These are phyloP conservation scores for Rosa chinensis DNA, from an alignment of 306 rosid genomes.

Conservation along the genomic window DNA sequence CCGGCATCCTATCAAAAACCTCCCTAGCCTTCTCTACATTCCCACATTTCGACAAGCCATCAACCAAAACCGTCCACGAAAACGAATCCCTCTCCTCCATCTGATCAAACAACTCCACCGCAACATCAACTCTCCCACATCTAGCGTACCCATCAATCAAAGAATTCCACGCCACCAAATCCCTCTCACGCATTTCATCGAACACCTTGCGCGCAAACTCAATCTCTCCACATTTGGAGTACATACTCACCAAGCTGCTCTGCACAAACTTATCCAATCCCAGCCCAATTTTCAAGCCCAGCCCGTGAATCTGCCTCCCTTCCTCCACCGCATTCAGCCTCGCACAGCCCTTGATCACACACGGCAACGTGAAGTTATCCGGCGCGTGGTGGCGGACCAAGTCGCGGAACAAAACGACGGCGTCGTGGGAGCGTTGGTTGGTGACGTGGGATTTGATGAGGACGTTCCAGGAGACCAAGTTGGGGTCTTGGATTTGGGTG, in stretches of 20 bases:
- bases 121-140: constrained; percentile 42
- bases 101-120: constrained; percentile 44
- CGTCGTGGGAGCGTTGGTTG: constrained; percentile 48
- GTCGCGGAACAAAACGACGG: constrained; percentile 37
- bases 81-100: constrained; percentile 50
- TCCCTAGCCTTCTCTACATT: constrained; percentile 44
- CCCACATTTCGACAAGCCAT: constrained; percentile 54
- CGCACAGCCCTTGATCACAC: constrained; percentile 54
- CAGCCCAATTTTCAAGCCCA: constrained; percentile 46
- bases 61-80: constrained; percentile 54
- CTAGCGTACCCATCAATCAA: constrained; percentile 54
- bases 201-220: constrained; percentile 43
- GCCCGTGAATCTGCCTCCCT: constrained; percentile 57
- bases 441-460: constrained; percentile 43
- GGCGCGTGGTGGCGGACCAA: constrained; percentile 40
- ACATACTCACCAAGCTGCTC: constrained; percentile 58
- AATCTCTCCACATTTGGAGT: constrained; percentile 54
- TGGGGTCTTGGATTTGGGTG: constrained; percentile 32
- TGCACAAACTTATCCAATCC: constrained; percentile 51
- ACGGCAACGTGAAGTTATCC: constrained; percentile 46
- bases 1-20: constrained; percentile 52
- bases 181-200: constrained; percentile 42
- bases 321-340: constrained; percentile 42
- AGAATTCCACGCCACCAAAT: constrained; percentile 50
- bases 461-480: constrained; percentile 43